Percentiles rank a stretch among this genome's conserved stretches.
phyloP scores from a whole-genome alignment of 805 yeast genomes.

The Candida hispaniensis region DNA sequence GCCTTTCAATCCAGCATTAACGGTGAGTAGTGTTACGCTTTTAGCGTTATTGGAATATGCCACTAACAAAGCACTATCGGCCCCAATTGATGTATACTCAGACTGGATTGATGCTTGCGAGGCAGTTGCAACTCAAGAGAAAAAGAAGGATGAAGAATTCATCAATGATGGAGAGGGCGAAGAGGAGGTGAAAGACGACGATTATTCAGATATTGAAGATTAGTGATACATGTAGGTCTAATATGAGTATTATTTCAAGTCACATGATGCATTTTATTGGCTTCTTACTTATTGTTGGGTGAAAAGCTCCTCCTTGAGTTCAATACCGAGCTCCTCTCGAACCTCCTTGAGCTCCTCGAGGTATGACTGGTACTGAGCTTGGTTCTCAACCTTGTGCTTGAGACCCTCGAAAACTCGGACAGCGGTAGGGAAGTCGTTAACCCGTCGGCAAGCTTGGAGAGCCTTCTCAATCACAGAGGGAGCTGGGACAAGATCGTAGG shows the following conservation, averaged over 20 bases:
- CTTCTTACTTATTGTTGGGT: slow-evolving; percentile 14
- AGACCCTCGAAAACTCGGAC: slow-evolving; percentile 94
- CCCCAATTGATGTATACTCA: slow-evolving; percentile 88
- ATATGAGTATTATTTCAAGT: slow-evolving; percentile 30
- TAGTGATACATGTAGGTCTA: too few relatives aligned
- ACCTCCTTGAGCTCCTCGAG: slow-evolving; percentile 86
- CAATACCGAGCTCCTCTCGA: slow-evolving; percentile 86
- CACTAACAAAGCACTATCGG: slow-evolving; percentile 41
- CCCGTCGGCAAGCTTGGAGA: slow-evolving; percentile 95
- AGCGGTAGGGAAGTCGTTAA: slow-evolving; percentile 97
- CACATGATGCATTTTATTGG: slow-evolving; percentile 18
- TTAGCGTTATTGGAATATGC: neutral
- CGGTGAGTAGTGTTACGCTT: slow-evolving; percentile 24
- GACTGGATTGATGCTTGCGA: slow-evolving; percentile 98
- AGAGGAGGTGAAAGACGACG: slow-evolving; percentile 15
- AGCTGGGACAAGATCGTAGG: slow-evolving; percentile 97
- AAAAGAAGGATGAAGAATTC: slow-evolving; percentile 16
- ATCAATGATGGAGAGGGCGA: slow-evolving; percentile 4
- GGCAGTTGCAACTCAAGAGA: slow-evolving; percentile 61
- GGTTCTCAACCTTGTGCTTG: slow-evolving; percentile 90
- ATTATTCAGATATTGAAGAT: slow-evolving; percentile 12
- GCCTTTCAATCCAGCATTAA: slow-evolving; percentile 81
- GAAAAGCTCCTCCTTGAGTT: slow-evolving; percentile 82
- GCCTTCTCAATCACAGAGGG: slow-evolving; percentile 95
- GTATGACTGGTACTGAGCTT: slow-evolving; percentile 90